Conservation (phyloP, 2,329 filamentous ascomycete species). For the Pyricularia grisea region DNA sequence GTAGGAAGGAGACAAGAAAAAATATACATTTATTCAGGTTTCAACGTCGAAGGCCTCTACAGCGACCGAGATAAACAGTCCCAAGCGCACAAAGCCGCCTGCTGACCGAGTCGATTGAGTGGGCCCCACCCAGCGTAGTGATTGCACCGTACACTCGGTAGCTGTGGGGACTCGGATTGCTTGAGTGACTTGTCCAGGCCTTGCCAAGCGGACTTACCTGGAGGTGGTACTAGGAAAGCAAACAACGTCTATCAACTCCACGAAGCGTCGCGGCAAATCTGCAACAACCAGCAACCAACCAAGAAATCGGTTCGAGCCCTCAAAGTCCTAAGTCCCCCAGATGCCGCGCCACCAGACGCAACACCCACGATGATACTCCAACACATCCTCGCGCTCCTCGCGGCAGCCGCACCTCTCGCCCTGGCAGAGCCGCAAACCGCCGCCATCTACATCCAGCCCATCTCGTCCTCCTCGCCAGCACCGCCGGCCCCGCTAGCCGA, state of each 20-base stretch:
- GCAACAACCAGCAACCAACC: not conserved
- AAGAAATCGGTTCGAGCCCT: not conserved
- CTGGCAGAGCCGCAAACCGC: slow-evolving; percentile 32
- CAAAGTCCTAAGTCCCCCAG: not conserved
- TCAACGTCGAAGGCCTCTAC: no score
- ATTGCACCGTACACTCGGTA: not conserved
- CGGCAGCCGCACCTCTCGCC: slow-evolving; percentile 18
- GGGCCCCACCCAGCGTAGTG: not conserved
- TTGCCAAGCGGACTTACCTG: not conserved
- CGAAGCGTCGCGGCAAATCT: not conserved
- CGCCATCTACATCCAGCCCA: slow-evolving; percentile 44
- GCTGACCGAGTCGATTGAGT: not conserved
- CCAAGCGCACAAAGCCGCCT: not conserved
- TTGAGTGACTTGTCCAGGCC: not conserved
- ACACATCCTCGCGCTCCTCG: slow-evolving; percentile 30
- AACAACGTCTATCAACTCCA: not conserved
- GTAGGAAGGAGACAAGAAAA: no score
- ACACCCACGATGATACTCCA: slow-evolving; percentile 30
- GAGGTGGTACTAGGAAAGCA: not conserved
- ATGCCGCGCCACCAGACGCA: not conserved
- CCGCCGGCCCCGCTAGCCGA: slow-evolving; percentile 36
- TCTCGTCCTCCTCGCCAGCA: slow-evolving; percentile 27
- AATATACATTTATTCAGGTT: no score
- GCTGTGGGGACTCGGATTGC: not conserved
- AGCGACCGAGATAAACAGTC: not conserved